These are phyloP conservation scores for Talaromyces sp. DNA, from an alignment of 2,329 filamentous ascomycete genomes.

Conservation along the genomic window DNA sequence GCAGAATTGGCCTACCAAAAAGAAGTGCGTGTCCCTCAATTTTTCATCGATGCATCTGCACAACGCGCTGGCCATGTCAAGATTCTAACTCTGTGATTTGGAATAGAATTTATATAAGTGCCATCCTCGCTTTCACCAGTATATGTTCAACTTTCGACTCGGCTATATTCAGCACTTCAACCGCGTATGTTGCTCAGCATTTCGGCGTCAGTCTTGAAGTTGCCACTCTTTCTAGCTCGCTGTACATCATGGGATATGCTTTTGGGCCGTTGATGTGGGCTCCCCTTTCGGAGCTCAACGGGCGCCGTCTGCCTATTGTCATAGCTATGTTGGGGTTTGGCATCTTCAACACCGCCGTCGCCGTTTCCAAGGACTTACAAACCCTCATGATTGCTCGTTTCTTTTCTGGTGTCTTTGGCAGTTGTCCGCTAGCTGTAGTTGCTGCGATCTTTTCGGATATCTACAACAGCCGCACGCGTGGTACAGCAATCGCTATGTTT, in stretches of 20 bases:
- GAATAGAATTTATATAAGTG: conserved; percentile 62
- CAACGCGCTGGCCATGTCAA: neutral
- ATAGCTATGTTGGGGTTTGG: conserved; percentile 43
- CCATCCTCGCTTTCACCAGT: conserved; percentile 34
- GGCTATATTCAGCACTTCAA: conserved; percentile 45
- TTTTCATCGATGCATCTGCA: neutral
- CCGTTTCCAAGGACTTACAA: conserved; percentile 47
- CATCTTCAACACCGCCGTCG: conserved; percentile 51
- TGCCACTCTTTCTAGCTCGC: conserved; percentile 44
- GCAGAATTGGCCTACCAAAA: conserved; percentile 75
- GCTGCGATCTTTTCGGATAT: conserved; percentile 47
- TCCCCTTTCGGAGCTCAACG: conserved; percentile 44
- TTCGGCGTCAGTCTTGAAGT: conserved; percentile 52
- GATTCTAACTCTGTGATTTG: neutral
- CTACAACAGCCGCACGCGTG: conserved; percentile 41
- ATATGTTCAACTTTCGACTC: conserved; percentile 14
- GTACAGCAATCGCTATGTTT: conserved; percentile 43
- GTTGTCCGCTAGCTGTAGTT: conserved; percentile 45
- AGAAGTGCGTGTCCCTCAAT: conserved; percentile 55
- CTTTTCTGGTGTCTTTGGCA: conserved; percentile 47
- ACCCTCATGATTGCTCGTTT: conserved; percentile 52
- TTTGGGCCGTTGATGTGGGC: conserved; percentile 36
- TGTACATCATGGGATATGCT: conserved; percentile 24
- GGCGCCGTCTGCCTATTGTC: conserved; percentile 45
- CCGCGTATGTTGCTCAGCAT: conserved; percentile 56